phyloP scores from a whole-genome alignment of 192 early-diverging fungal species.

The Backusella morwellensis region DNA sequence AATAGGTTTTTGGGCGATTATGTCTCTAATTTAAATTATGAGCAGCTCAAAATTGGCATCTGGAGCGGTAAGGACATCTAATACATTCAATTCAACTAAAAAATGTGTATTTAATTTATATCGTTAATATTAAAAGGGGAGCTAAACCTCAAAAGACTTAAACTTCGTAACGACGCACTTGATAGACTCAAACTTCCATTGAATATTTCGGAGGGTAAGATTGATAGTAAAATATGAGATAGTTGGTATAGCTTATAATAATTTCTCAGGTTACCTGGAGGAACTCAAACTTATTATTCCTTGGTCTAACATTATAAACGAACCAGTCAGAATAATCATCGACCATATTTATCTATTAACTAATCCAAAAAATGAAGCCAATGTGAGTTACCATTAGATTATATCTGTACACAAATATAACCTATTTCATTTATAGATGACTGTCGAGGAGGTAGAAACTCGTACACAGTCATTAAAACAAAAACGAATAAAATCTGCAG shows the following conservation, averaged over 20 bases:
- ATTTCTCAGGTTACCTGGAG: conserved; percentile 67
- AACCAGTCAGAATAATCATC: conserved; percentile 75
- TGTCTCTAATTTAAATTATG: conserved; percentile 78
- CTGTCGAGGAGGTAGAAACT: conserved; percentile 61
- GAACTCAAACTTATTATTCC: conserved; percentile 79
- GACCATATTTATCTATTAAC: conserved; percentile 77
- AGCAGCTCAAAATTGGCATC: conserved; percentile 83
- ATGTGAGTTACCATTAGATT: conserved; percentile 31
- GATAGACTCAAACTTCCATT: conserved; percentile 84
- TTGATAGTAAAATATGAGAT: neutral
- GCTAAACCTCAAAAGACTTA: conserved; percentile 77
- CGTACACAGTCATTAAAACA: conserved; percentile 65
- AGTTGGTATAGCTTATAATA: neutral
- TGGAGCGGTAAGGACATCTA: conserved; percentile 65
- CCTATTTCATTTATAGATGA: conserved; percentile 10
- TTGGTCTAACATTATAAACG: conserved; percentile 83
- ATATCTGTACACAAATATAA: neutral
- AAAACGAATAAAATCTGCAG: conserved; percentile 60
- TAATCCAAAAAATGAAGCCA: conserved; percentile 57
- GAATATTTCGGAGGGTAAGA: conserved; percentile 61
- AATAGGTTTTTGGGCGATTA: conserved; percentile 78
- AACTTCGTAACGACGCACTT: conserved; percentile 71
- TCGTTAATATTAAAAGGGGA: conserved; percentile 53
- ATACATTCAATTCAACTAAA: neutral
- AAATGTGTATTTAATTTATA: neutral